Conservation (phyloP, 2,329 filamentous ascomycete genomes). For the Didymella pomorum region DNA sequence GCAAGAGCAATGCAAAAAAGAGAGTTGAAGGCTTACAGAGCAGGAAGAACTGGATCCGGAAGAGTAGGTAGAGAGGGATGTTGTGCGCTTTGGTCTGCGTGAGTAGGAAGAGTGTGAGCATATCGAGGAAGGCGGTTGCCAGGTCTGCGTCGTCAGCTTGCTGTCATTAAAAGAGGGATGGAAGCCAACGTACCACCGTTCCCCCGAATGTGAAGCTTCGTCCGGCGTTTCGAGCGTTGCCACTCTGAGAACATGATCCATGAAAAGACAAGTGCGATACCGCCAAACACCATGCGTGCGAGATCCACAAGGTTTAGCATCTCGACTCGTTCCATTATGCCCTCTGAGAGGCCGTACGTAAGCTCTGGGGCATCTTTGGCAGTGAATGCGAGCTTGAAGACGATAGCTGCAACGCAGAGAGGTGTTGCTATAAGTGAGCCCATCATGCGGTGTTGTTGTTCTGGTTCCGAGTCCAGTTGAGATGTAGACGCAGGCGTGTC, state of each 20-base stretch:
- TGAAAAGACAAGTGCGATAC: constrained; percentile 41
- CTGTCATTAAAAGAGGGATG: too few species aligned
- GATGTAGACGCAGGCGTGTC: constrained; percentile 25
- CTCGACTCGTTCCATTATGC: constrained; percentile 59
- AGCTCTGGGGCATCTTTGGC: constrained; percentile 88
- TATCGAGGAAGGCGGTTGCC: constrained; percentile 62
- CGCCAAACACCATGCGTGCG: constrained; percentile 50
- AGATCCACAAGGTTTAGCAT: constrained; percentile 39
- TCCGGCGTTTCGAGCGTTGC: constrained; percentile 31
- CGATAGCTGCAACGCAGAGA: constrained; percentile 66
- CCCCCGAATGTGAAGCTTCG: constrained; percentile 22
- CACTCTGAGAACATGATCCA: constrained; percentile 44
- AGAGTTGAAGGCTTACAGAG: constrained; percentile 47
- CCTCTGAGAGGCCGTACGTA: constrained; percentile 49
- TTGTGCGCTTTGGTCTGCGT: constrained; percentile 89
- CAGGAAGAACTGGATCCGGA: constrained; percentile 68
- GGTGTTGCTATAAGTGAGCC: constrained; percentile 45
- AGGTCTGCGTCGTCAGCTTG: constrained; percentile 49
- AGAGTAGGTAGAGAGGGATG: constrained; percentile 82
- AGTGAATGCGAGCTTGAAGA: constrained; percentile 92
- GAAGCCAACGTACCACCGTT: constrained; percentile 38
- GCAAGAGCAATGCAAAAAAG: too few species aligned
- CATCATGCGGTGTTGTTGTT: constrained; percentile 43
- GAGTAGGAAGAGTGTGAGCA: constrained; percentile 79
- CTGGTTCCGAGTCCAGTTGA: constrained; percentile 32